Percentiles rank a stretch among this genome's conserved stretches.
These are phyloP conservation scores for Dipodascus albidus DNA, from an alignment of 805 yeast species.

Conservation along the genomic window DNA sequence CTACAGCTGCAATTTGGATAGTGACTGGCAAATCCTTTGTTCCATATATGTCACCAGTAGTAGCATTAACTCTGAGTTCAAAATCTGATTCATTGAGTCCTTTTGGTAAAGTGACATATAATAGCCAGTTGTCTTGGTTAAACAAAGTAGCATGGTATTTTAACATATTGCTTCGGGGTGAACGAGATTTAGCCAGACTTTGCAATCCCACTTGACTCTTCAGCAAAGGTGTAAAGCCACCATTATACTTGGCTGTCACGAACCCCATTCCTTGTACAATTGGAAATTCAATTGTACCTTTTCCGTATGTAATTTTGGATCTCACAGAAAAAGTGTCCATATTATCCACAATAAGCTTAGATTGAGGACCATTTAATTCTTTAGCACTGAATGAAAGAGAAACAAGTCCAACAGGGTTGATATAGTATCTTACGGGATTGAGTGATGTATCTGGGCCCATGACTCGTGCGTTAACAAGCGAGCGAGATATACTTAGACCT, in stretches of 20 bases:
- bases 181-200: constrained; percentile 28
- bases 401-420: constrained; percentile 44
- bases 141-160: constrained; percentile 32
- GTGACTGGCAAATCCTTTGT: constrained; percentile 17
- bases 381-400: constrained; percentile 47
- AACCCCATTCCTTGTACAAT: constrained; percentile 77
- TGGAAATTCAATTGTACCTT: constrained; percentile 39
- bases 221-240: constrained; percentile 31
- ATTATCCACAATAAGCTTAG: constrained; percentile 33
- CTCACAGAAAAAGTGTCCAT: constrained; percentile 42
- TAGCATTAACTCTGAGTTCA: constrained; percentile 27
- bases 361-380: constrained; percentile 30
- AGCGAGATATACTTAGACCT: constrained; percentile 57
- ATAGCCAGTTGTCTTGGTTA: constrained; percentile 37
- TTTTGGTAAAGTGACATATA: constrained; percentile 35
- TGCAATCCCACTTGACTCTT: constrained; percentile 37
- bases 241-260: constrained; percentile 51
- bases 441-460: constrained; percentile 35
- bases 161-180: constrained; percentile 21
- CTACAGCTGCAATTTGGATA: constrained; percentile 42
- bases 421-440: constrained; percentile 34
- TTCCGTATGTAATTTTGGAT: constrained; percentile 24
- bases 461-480: constrained; percentile 33
- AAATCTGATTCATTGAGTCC: constrained; percentile 25
- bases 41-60: constrained; percentile 15